Percentiles rank a stretch among this genome's conserved stretches.
These are phyloP conservation scores for Lactarius evosmus DNA, from an alignment of 768 basidiomycete genomes.

Conservation along the genomic window DNA sequence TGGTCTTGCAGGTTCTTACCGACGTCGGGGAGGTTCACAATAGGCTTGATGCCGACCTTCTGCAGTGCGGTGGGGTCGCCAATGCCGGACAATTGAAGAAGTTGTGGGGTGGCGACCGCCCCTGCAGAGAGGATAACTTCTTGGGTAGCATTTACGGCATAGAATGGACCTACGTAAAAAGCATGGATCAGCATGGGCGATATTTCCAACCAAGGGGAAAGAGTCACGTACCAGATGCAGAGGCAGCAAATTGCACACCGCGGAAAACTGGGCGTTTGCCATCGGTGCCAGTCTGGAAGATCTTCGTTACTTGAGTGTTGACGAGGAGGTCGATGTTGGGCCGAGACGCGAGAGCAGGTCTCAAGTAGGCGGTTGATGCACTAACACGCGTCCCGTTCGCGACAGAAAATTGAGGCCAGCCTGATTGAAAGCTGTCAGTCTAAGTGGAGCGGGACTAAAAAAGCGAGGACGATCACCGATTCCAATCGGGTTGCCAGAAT, in stretches of 20 bases:
- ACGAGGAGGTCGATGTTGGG: slow-evolving; percentile 19
- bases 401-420: slow-evolving; percentile 5
- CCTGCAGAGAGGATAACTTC: slow-evolving; percentile 30
- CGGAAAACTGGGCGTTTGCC: slow-evolving; percentile 5
- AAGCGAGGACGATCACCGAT: slow-evolving; percentile 36
- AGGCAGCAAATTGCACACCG: slow-evolving; percentile 14
- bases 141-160: slow-evolving; percentile 6
- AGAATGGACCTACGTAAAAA: slow-evolving; percentile 3
- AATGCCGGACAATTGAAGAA: slow-evolving; percentile 55
- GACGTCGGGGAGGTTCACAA: slow-evolving; percentile 48
- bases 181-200: not conserved
- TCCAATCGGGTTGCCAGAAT: slow-evolving; percentile 43
- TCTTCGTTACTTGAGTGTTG: slow-evolving; percentile 27
- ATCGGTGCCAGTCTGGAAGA: slow-evolving; percentile 14
- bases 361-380: slow-evolving; percentile 14
- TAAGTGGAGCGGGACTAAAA: not conserved
- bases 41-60: slow-evolving; percentile 45
- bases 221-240: not conserved
- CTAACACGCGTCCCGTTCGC: slow-evolving; percentile 15
- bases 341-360: slow-evolving; percentile 5
- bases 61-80: slow-evolving; percentile 47
- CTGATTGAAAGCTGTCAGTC: not conserved
- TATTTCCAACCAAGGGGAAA: not conserved
- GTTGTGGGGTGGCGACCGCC: slow-evolving; percentile 35
- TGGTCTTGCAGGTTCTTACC: slow-evolving; percentile 58